A percentile compares a stretch with the other conserved stretches of the same genome.
phyloP scores from a whole-genome alignment of 2,329 filamentous ascomycete genomes.

The Magnaporthiopsis rhizophila region DNA sequence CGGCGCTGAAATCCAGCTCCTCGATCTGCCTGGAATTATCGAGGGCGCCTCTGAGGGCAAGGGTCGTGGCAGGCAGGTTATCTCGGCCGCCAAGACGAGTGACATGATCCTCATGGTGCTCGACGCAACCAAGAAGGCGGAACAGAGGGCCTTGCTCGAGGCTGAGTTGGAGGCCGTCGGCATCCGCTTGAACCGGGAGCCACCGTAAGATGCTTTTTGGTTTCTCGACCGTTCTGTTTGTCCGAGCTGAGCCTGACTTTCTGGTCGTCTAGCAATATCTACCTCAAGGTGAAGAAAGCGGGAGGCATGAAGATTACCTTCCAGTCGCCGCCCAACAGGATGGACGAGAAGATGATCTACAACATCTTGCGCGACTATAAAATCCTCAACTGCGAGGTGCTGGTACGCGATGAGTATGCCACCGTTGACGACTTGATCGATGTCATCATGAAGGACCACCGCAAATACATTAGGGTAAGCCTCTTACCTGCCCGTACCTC shows the following conservation, averaged over 20 bases:
- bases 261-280: slow-evolving; percentile 68
- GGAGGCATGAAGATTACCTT: slow-evolving; percentile 99
- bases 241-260: neutral
- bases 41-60: slow-evolving; percentile 95
- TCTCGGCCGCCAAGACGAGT: slow-evolving; percentile 95
- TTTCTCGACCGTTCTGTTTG: neutral
- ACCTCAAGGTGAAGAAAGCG: slow-evolving; percentile 90
- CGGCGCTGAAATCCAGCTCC: slow-evolving; percentile 93
- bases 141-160: slow-evolving; percentile 84
- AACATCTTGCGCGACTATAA: slow-evolving; percentile 99
- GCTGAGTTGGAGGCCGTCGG: slow-evolving; percentile 91
- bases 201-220: slow-evolving; percentile 55
- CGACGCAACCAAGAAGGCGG: slow-evolving; percentile 91
- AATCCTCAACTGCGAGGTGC: slow-evolving; percentile 93
- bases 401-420: slow-evolving; percentile 88
- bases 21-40: slow-evolving; percentile 97
- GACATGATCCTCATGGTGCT: slow-evolving; percentile 95
- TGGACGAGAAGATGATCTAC: slow-evolving; percentile 97
- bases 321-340: slow-evolving; percentile 73
- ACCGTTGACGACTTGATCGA: slow-evolving; percentile 99
- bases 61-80: slow-evolving; percentile 90
- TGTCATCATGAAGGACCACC: slow-evolving; percentile 97
- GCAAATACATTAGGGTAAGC: slow-evolving; percentile 77
- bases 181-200: slow-evolving; percentile 83
- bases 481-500: no score